Percentiles rank a stretch among this genome's conserved stretches.
Conservation (phyloP, 2,329 filamentous ascomycete species). For the Lecanicillium sp. region DNA sequence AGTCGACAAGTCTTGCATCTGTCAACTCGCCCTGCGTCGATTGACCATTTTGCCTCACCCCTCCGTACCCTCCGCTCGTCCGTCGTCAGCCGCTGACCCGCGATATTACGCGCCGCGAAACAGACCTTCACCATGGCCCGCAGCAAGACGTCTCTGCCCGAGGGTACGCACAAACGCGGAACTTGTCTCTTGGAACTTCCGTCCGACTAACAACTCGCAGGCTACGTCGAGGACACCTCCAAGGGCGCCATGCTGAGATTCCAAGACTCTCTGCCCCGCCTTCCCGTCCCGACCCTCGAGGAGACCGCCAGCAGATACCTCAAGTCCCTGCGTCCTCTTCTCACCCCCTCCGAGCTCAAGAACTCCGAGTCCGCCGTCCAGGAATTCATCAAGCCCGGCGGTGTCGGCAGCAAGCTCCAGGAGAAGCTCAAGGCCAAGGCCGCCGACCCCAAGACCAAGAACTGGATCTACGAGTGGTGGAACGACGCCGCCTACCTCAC, state of each 20-base stretch:
- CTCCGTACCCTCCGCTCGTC: not conserved
- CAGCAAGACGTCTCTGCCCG: constrained; percentile 52
- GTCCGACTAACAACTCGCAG: constrained; percentile 32
- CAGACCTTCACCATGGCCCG: constrained; percentile 44
- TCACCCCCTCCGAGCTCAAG: constrained; percentile 62
- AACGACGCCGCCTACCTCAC: constrained; percentile 87
- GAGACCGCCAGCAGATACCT: constrained; percentile 77
- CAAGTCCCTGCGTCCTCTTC: constrained; percentile 70
- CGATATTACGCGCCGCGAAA: not conserved
- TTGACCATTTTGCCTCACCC: not conserved
- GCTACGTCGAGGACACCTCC: constrained; percentile 72
- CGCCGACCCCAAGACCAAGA: constrained; percentile 74
- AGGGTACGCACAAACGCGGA: constrained; percentile 32
- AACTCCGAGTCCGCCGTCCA: constrained; percentile 75
- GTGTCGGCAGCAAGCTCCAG: constrained; percentile 76
- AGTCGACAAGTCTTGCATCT: too few species aligned
- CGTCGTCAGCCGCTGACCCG: constrained; percentile 13
- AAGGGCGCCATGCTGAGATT: constrained; percentile 79
- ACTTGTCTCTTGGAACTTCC: not conserved
- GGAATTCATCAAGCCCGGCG: constrained; percentile 83
- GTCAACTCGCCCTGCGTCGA: not conserved
- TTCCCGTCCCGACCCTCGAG: constrained; percentile 76
- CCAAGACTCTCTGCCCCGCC: constrained; percentile 74
- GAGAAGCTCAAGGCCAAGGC: constrained; percentile 76
- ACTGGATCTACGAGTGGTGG: constrained; percentile 99